Evolutionary conservation across 257 asterid species (phyloP).

Genomic region (Forsythia suspensa): DNA sequence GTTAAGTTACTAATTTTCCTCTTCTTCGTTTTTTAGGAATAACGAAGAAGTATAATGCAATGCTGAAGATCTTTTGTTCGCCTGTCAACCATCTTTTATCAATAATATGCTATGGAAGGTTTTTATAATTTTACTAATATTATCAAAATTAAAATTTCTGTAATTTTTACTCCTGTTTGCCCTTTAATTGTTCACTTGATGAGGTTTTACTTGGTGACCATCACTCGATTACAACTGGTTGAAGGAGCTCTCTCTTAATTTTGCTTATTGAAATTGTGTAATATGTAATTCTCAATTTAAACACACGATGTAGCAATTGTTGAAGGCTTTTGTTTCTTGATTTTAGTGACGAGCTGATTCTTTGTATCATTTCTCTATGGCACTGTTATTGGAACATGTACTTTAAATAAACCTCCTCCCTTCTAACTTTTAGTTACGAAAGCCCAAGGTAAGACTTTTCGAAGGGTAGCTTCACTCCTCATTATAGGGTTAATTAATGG

Average conservation of each 20-base stretch:
- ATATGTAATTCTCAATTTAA: not conserved
- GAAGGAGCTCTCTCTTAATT: conserved; percentile 9
- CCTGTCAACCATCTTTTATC: conserved; percentile 52
- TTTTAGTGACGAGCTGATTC: not conserved
- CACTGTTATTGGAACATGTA: not conserved
- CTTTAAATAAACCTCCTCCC: not conserved
- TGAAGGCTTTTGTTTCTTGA: not conserved
- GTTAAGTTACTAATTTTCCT: not conserved
- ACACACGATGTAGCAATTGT: not conserved
- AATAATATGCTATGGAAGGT: conserved; percentile 68
- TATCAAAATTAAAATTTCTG: not conserved
- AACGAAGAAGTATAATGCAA: conserved; percentile 43
- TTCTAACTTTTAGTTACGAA: not conserved
- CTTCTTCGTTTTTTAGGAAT: conserved; percentile 45
- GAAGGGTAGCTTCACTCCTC: not conserved
- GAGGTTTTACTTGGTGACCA: conserved; percentile 2
- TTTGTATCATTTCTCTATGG: not conserved
- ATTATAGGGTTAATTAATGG: not conserved
- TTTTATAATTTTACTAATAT: conserved; percentile 14
- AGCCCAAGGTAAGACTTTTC: not conserved
- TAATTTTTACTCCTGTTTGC: not conserved
- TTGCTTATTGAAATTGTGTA: not conserved
- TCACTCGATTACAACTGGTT: conserved; percentile 8
- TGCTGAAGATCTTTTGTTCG: conserved; percentile 58
- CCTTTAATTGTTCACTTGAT: conserved; percentile 1